Base-by-base conservation (phyloP, 768 basidiomycete genomes). In the Macrocybe gigantea region DNA sequence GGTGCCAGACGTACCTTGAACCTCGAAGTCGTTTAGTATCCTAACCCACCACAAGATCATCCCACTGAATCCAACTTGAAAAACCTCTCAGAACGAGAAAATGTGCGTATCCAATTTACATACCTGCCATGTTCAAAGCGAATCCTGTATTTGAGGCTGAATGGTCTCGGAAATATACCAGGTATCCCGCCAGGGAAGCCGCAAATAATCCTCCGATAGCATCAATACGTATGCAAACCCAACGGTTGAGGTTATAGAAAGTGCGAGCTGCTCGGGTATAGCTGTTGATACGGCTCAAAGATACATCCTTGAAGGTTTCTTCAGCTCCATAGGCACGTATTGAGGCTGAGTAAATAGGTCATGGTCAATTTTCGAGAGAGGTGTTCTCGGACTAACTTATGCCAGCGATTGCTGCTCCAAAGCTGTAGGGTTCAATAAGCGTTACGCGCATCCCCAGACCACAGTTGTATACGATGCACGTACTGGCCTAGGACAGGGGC, bases 261-360 rank as follows among this genome's bases (percentile, higher is more conserved):
- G 70, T 68, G 13, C 75, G 57, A 5, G 73, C 64, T 6, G 74
- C 60, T 38, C 72, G 66, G 9, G 69, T 67, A 48, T 76, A 83
- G 14, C 68, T 66, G 58, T 87, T 77, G 38, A 85, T 79, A 6
- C 78, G 71, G 35, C 66, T 62, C 38, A 75, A 59, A 5, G 75
- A 72, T 51, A 77, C 69, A 35, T 49, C 47, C 52, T 59, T 73
- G 65, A 73, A 82, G 2, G 61, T 48, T 29, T 66, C 60, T 62
- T 84, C 72, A 5, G 78, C 80, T 4, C 78, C 78, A 57, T 82
- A 88, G 0, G 85, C 85, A 15, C 84, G 72, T 48, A 88, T 80
- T 6, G 82, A 75, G 13, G 64, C 76, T 77, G 43, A 22, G 10
- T 10, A 37, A 32, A 32, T 37, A 53, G 40, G 11, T 33, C 7